Percentiles rank a stretch among this genome's conserved stretches.
Evolutionary conservation across 177 flowering plant species (phyloP).

Genomic region (Tripterygium wilfordii): DNA sequence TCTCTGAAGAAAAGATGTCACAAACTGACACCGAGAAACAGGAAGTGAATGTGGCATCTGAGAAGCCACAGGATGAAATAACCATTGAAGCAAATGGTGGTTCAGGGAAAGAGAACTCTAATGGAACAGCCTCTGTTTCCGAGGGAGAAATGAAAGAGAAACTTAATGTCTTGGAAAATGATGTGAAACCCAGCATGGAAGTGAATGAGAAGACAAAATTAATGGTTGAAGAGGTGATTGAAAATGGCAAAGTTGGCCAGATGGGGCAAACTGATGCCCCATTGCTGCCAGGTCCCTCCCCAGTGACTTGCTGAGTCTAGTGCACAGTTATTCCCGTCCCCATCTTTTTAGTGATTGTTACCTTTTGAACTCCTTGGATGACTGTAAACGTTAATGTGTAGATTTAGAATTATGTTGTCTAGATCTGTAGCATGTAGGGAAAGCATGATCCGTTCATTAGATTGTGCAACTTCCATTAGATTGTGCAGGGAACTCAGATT

Average conservation of each 20-base stretch:
- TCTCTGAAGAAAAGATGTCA: slow-evolving; percentile 3
- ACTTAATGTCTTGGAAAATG: too few relatives aligned
- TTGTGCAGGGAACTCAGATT: slow-evolving; percentile 10
- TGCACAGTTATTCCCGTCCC: not conserved
- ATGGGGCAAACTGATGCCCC: slow-evolving; percentile 11
- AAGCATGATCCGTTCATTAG: not conserved
- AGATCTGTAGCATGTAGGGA: slow-evolving; percentile 5
- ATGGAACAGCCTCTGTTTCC: slow-evolving; percentile 1
- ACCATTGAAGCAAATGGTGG: slow-evolving; percentile 12
- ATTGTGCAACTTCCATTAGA: slow-evolving; percentile 3
- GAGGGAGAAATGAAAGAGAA: too few relatives aligned
- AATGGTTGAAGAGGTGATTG: slow-evolving; percentile 10
- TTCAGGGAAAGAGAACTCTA: slow-evolving; percentile 13
- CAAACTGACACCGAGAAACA: slow-evolving; percentile 6
- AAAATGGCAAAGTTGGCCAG: slow-evolving; percentile 17
- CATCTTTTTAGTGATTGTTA: not conserved
- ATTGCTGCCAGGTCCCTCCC: slow-evolving; percentile 12
- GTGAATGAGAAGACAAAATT: slow-evolving; percentile 9
- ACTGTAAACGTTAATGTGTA: slow-evolving; percentile 16
- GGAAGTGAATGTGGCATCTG: slow-evolving; percentile 6
- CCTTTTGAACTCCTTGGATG: slow-evolving; percentile 10
- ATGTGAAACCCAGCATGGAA: slow-evolving; percentile 2
- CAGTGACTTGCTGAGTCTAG: slow-evolving; percentile 28
- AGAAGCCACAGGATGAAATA: not conserved
- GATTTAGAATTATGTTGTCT: slow-evolving; percentile 3